These are phyloP conservation scores for Lanmaoa rubissima DNA, from an alignment of 768 basidiomycete genomes.

Conservation along the genomic window DNA sequence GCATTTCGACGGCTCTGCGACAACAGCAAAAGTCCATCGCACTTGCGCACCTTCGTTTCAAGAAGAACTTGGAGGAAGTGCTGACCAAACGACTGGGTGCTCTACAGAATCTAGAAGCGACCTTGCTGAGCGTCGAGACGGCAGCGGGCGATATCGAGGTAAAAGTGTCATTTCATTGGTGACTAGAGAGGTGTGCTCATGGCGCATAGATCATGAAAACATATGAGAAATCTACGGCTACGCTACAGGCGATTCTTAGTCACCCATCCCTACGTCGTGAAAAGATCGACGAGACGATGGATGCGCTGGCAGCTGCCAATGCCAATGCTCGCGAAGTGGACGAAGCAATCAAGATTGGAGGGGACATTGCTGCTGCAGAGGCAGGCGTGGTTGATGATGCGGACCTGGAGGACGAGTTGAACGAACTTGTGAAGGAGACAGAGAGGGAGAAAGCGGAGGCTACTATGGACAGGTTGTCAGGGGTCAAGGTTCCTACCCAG, in stretches of 20 bases:
- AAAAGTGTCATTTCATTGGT: conserved; percentile 16
- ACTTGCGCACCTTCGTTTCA: conserved; percentile 71
- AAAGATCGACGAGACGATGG: conserved; percentile 82
- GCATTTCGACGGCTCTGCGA: conserved; percentile 62
- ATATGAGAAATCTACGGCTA: conserved; percentile 80
- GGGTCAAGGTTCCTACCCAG: conserved; percentile 17
- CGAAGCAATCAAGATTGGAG: conserved; percentile 67
- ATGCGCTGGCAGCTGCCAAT: conserved; percentile 80
- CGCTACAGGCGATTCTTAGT: conserved; percentile 70
- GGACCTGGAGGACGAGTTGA: conserved; percentile 65
- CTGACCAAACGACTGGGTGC: conserved; percentile 73
- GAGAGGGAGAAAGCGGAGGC: conserved; percentile 40
- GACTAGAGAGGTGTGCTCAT: not conserved
- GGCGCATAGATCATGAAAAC: conserved; percentile 71
- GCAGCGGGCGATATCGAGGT: conserved; percentile 92
- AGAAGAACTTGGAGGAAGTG: conserved; percentile 78
- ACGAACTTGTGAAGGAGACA: conserved; percentile 48
- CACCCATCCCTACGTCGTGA: conserved; percentile 80
- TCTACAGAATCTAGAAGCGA: conserved; percentile 70
- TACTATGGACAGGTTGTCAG: conserved; percentile 19
- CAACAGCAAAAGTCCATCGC: conserved; percentile 74
- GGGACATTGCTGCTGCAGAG: conserved; percentile 53
- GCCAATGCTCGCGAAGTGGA: conserved; percentile 83
- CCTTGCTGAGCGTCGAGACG: conserved; percentile 78
- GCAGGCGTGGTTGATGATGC: conserved; percentile 51